A percentile compares a stretch with the other conserved stretches of the same genome.
These are phyloP conservation scores for Xylariales sp. DNA, from an alignment of 2,329 filamentous ascomycete genomes.

Conservation along the genomic window DNA sequence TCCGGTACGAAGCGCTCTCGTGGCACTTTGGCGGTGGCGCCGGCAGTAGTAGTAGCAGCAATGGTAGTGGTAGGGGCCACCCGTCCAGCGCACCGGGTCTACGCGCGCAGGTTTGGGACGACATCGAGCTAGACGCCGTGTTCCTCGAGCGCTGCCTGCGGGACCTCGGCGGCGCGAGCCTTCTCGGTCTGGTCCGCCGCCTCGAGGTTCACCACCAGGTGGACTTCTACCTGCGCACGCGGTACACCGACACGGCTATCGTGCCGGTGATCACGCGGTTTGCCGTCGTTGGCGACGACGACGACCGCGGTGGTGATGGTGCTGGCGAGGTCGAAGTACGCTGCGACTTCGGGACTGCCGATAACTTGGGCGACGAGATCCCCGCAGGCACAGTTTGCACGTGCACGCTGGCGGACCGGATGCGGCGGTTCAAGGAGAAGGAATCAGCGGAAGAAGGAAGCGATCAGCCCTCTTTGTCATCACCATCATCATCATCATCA, in stretches of 20 bases:
- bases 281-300: no score
- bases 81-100: no score
- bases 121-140: background rate
- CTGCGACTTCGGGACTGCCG: background rate
- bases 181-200: background rate
- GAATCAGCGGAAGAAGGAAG: no score
- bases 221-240: background rate
- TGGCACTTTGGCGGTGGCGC: background rate
- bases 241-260: background rate
- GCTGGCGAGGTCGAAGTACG: background rate
- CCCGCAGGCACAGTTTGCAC: background rate
- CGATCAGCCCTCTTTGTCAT: no score
- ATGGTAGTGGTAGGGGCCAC: no score
- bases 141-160: conserved; percentile 3
- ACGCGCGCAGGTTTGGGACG: background rate
- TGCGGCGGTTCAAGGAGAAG: no score
- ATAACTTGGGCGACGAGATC: background rate
- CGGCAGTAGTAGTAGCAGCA: no score
- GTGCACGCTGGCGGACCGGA: no score
- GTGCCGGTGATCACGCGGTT: background rate
- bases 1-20: background rate
- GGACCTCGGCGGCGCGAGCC: conserved; percentile 1
- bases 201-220: background rate
- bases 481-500: no score
- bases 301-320: no score